Evolutionary conservation across 805 yeast genomes (phyloP), one percentile per base, ranked within the genome.

Genomic region (Kluyveromyces starmeri): DNA sequence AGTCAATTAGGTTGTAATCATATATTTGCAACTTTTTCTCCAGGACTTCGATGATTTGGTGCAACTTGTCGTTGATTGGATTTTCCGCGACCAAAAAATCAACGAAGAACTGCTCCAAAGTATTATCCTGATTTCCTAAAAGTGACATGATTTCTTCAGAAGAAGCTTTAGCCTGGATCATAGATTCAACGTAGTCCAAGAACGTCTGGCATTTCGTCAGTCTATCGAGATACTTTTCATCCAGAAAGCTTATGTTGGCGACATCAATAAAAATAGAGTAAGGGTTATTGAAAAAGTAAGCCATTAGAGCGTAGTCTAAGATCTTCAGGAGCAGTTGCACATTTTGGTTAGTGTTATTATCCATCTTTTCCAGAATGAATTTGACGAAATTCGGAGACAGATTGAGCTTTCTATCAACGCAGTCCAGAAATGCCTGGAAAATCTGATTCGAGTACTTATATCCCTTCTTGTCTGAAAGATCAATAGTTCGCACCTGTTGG

Each of bases 211-310:
- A 57, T 35, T 46, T 52, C 2, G 44, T 36, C 3, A 57, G 37
- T 32, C 49, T 37, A 14, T 46, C 38, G 9, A 53, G 39, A 38
- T 57, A 55, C 8, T 44, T 39, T n/a, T 50, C 55, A 27, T 49
- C 45, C 6, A 55, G 34, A 29, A 37, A 42, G 20, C 42, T 49
- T n/a, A 50, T 44, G 35, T 57, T 57, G 7, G 50, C 52, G 7
- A 58, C 59, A 30, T 57, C 62, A 34, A 57, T 54, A 36, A 57
- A 57, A 5, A 55, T 50, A 2, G 61, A 53, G 36, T 55, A 57
- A 7, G 62, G 58, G 34, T 52, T 55, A 24, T 51, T 51, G 35
- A 44, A 57, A 34, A 57, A 57, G 38, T 57, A 57, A 3, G 59
- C 45, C 62, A 57, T 57, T 21, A 57, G 31, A 2, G 59, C 41